A percentile compares a stretch with the other conserved stretches of the same genome.
phyloP scores from a whole-genome alignment of 495 filamentous ascomycete species.

The Neurospora hispaniola region DNA sequence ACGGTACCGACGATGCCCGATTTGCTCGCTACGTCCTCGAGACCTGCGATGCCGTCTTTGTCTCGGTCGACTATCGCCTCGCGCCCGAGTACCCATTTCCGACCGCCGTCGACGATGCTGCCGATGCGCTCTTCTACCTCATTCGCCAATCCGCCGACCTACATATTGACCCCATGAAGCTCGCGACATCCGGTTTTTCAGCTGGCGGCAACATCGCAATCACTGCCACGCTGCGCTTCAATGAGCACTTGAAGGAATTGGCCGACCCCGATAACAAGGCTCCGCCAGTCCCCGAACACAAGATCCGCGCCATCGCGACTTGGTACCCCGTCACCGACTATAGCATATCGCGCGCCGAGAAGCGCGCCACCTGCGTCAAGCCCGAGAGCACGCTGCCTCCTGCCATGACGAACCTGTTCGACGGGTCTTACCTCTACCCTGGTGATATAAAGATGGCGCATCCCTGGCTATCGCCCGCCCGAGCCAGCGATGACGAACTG shows the following conservation, averaged over 20 bases:
- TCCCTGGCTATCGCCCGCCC: slow-evolving; percentile 29
- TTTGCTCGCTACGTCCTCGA: slow-evolving; percentile 47
- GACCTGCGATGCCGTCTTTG: slow-evolving; percentile 48
- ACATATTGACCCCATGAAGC: slow-evolving; percentile 29
- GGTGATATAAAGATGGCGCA: slow-evolving; percentile 21
- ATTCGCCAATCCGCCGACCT: slow-evolving; percentile 46
- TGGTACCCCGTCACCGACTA: slow-evolving; percentile 87
- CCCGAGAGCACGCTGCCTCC: slow-evolving; percentile 64
- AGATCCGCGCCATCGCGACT: slow-evolving; percentile 40
- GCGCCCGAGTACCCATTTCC: slow-evolving; percentile 74
- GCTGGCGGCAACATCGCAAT: slow-evolving; percentile 81
- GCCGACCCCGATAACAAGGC: neutral
- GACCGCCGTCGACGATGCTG: slow-evolving; percentile 63
- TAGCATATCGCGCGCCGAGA: slow-evolving; percentile 59
- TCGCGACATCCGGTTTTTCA: slow-evolving; percentile 76
- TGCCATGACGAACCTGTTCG: slow-evolving; percentile 75
- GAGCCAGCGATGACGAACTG: slow-evolving; percentile 29
- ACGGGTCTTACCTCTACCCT: slow-evolving; percentile 66
- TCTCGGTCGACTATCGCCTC: slow-evolving; percentile 65
- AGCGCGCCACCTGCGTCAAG: slow-evolving; percentile 49
- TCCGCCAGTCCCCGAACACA: slow-evolving; percentile 17
- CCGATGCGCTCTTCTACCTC: slow-evolving; percentile 57
- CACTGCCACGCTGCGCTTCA: slow-evolving; percentile 63
- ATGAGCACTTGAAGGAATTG: slow-evolving; percentile 20
- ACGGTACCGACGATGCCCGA: slow-evolving; percentile 57